phyloP scores from a whole-genome alignment of 176 grass and related monocot species.

The Bromus sterilis region DNA sequence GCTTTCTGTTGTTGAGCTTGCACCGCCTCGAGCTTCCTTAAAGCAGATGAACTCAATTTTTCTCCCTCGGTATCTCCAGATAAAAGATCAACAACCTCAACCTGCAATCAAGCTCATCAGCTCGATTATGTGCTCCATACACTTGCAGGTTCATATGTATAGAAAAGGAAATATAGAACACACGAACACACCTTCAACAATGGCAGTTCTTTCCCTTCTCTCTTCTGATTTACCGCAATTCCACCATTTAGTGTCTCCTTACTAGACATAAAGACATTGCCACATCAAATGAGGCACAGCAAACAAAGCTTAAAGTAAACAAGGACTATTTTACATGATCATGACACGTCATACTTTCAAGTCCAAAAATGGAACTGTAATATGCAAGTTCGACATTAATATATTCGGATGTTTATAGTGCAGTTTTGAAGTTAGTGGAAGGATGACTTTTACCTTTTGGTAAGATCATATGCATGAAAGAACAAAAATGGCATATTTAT shows the following conservation, averaged over 20 bases:
- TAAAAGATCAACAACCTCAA: conserved; percentile 68
- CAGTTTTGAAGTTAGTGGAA: neutral
- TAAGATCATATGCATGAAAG: neutral
- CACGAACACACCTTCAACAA: conserved; percentile 36
- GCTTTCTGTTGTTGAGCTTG: conserved; percentile 11
- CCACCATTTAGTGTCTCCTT: conserved; percentile 59
- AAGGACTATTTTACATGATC: conserved; percentile 6
- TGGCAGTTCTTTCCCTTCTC: conserved; percentile 45
- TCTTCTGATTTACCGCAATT: conserved; percentile 51
- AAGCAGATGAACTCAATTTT: conserved; percentile 60
- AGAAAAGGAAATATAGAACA: neutral
- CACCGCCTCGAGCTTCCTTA: conserved; percentile 47
- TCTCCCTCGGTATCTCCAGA: conserved; percentile 28
- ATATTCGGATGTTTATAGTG: neutral
- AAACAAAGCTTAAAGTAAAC: neutral
- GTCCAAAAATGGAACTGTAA: conserved; percentile 1
- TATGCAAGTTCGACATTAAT: neutral
- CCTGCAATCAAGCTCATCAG: conserved; percentile 26
- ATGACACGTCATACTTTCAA: neutral
- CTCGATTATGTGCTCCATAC: neutral
- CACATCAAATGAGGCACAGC: neutral
- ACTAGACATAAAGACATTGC: conserved; percentile 27
- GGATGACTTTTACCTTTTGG: neutral
- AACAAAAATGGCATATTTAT: neutral
- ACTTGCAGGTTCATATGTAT: neutral